Conservation (phyloP, 2,329 filamentous ascomycete species). For the Aspergillus sp. region DNA sequence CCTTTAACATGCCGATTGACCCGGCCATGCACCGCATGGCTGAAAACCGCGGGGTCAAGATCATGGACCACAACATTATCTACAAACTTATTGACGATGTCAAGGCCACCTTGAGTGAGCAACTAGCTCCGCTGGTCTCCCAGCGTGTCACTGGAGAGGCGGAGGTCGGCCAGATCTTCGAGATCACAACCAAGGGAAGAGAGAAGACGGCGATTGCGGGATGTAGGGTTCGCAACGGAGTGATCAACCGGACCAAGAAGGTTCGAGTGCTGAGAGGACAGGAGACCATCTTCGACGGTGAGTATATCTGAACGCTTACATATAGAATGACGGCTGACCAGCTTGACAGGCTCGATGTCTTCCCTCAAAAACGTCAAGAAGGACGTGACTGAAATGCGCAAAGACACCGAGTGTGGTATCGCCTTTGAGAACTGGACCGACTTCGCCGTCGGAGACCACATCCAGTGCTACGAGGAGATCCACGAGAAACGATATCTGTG, state of each 20-base stretch:
- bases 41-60: slow-evolving; percentile 67
- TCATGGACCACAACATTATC: slow-evolving; percentile 75
- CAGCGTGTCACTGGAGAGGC: slow-evolving; percentile 81
- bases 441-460: slow-evolving; percentile 75
- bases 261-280: slow-evolving; percentile 71
- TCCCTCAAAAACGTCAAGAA: slow-evolving; percentile 92
- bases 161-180: slow-evolving; percentile 78
- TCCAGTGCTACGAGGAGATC: slow-evolving; percentile 84
- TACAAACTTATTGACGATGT: slow-evolving; percentile 52
- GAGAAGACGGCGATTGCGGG: slow-evolving; percentile 76
- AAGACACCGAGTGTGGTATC: slow-evolving; percentile 91
- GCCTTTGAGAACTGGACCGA: slow-evolving; percentile 77
- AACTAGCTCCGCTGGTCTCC: slow-evolving; percentile 65
- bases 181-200: slow-evolving; percentile 74
- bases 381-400: slow-evolving; percentile 83
- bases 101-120: slow-evolving; percentile 62
- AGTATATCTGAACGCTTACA: slow-evolving; percentile 36
- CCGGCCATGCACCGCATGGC: slow-evolving; percentile 68
- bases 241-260: slow-evolving; percentile 61
- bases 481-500: slow-evolving; percentile 63
- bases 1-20: slow-evolving; percentile 77
- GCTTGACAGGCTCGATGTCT: slow-evolving; percentile 64
- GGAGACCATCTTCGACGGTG: slow-evolving; percentile 78
- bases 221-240: slow-evolving; percentile 80
- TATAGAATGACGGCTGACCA: slow-evolving; percentile 7